Base-by-base conservation (phyloP, 2,329 filamentous ascomycete species). In the Alternaria ventricosa region DNA sequence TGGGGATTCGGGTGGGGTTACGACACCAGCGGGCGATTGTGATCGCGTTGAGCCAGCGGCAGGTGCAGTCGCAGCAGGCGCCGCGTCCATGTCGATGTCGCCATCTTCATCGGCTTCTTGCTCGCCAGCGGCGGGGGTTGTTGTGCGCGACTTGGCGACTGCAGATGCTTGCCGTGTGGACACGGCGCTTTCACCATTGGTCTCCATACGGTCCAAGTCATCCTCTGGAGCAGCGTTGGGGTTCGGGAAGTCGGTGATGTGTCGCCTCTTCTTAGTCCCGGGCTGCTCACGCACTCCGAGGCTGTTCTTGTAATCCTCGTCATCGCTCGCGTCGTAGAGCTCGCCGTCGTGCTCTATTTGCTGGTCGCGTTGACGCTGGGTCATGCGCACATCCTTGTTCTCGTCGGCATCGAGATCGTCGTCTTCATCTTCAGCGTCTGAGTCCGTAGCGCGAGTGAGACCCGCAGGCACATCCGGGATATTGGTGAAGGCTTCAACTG, bases 381-480 rank as follows among this genome's bases (percentile, higher is more conserved):
- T 96, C 80, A 90, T 89, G 25, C 95, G 90, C 59, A 87, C 87
- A 75, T 98, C 95, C 71, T 92, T 91, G 77, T 96, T 94, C 71
- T 92, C 88, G 68, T 97, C 94, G 57, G 93, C 92, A 67, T 98
- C 94, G 1, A 92, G 71, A 69, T 91, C 89, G 64, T 82, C 89
- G 44, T 90, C 81, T 36, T 87, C 84, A 20, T 87, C 89, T 73
- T 91, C 89, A 30, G 86, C 86, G 63, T 91, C 89, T 22, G 90
- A 88, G 56, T 89, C 88, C 78, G 88, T 85, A 6, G 84, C 84
- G 60, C 86, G 86, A 28, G 83, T 83, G 6, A 88, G 72, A 71
- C 22, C 47, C 15, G 23, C 13, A 13, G 87, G 83, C 11, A 86
- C 83, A 41, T 86, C 83, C 1, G 89, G 89, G 15, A 90, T 87